These are phyloP conservation scores for Wickerhamomyces silvicola DNA, from an alignment of 805 yeast genomes.

Conservation along the genomic window DNA sequence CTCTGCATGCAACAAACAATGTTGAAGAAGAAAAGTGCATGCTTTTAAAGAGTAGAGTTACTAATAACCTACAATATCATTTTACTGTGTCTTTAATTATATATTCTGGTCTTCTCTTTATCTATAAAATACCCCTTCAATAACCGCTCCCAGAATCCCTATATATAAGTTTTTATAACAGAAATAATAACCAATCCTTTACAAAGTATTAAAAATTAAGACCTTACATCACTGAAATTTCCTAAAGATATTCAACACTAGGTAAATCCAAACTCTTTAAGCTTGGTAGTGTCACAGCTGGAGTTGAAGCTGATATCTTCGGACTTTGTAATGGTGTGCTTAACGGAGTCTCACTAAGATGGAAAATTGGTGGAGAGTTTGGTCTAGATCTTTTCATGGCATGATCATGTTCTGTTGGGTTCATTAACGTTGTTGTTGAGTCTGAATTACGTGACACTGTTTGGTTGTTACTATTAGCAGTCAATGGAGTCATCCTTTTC, in stretches of 20 bases:
- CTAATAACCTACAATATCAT: too few species aligned
- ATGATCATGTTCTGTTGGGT: constrained; percentile 26
- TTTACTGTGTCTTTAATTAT: too few species aligned
- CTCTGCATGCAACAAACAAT: too few species aligned
- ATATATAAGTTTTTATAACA: too few species aligned
- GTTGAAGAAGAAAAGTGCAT: too few species aligned
- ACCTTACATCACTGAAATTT: too few species aligned
- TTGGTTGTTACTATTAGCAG: constrained; percentile 12
- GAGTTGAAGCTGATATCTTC: constrained; percentile 22
- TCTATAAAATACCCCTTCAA: too few species aligned
- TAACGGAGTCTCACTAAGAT: constrained; percentile 37
- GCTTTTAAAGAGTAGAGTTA: too few species aligned
- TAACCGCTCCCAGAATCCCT: too few species aligned
- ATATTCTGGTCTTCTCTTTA: too few species aligned
- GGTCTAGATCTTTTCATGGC: constrained; percentile 38
- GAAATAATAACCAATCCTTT: too few species aligned
- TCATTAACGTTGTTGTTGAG: constrained; percentile 19
- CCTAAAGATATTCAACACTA: constrained; percentile 8
- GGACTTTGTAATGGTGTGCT: constrained; percentile 46
- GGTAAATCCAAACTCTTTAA: constrained; percentile 23
- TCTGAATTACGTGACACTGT: constrained; percentile 5
- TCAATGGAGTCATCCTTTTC: constrained; percentile 36
- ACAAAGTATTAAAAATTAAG: too few species aligned
- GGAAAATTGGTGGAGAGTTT: constrained; percentile 37
- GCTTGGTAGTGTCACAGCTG: constrained; percentile 18